Evolutionary conservation across 257 asterid species (phyloP), one percentile per base, ranked within the genome.

Genomic region (Primulina eburnea): DNA sequence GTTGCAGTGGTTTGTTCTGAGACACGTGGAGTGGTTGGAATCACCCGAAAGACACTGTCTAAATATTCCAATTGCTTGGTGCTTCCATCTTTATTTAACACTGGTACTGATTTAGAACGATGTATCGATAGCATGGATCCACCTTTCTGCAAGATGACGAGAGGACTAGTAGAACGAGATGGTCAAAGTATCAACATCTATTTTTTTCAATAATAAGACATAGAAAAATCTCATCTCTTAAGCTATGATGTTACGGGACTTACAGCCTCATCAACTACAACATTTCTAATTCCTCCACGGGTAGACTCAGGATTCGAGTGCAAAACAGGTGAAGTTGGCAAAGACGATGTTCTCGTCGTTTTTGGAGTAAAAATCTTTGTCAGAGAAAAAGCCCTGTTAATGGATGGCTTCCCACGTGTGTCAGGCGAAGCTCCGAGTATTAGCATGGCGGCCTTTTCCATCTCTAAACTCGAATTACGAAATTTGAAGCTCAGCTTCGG

Each of bases 91-190:
- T 90, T 78, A 57, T 73, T 71, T 61, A 93, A 69, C 33, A 35
- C 83, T 7, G 99, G 99, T 6, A 93, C 96, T 52, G 97, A 93
- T 65, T 60, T 89, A 14, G 99, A 93, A 58, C 97, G 96, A 64
- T 85, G 99, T 24, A 93, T 90, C 32, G 90, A 72, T 58, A 71
- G 66, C 74, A 64, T 75, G 71, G 53, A 32, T 64, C 74, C 87
- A 59, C 80, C 84, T 78, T 84, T 89, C 96, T 91, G 91, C 69
- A 78, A 71, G 67, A 78, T 9, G 73, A 67, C 62, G 56, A 70
- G 2, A 43, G 55, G 55, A 14, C 57, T 16, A 50, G 57, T 50
- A 50, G 57, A 50, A 50, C 8, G 0, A 50, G 57, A 50, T 50
- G 57, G n/a, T 16, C 56, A 16, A 21, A 50, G 5, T 17, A 50